A percentile compares a stretch with the other conserved stretches of the same genome.
phyloP scores from a whole-genome alignment of 768 basidiomycete genomes.

The Russula abietina region DNA sequence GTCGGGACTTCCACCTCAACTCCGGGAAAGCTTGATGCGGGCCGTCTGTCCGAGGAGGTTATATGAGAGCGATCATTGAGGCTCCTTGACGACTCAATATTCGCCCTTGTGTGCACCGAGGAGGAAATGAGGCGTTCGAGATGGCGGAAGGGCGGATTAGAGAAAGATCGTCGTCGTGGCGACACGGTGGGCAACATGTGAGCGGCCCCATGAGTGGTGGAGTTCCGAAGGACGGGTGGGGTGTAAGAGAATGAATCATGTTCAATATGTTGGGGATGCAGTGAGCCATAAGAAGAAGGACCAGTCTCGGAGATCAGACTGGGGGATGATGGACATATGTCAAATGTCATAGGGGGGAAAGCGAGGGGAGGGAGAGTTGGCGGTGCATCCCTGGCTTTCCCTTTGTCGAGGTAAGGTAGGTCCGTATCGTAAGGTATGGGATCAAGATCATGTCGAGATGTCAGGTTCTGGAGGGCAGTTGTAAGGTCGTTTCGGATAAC shows the following conservation, averaged over 20 bases:
- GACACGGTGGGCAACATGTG: background rate
- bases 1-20: background rate
- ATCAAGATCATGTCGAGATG: constrained; percentile 11
- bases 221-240: background rate
- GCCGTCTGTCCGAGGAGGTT: constrained; percentile 33
- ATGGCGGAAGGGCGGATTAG: background rate
- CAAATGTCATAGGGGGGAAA: constrained; percentile 51
- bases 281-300: constrained; percentile 34
- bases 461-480: background rate
- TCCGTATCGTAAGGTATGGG: constrained; percentile 18
- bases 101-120: constrained; percentile 38
- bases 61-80: constrained; percentile 53
- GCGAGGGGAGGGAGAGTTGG: constrained; percentile 62
- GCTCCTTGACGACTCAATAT: constrained; percentile 39
- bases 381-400: constrained; percentile 48
- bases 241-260: constrained; percentile 2
- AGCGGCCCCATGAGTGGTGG: background rate
- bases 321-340: constrained; percentile 38
- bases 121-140: background rate
- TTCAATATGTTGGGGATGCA: constrained; percentile 3
- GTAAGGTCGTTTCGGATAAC: constrained; percentile 11
- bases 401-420: constrained; percentile 35
- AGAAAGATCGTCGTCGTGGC: constrained; percentile 15
- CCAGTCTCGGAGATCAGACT: constrained; percentile 28
- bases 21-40: constrained; percentile 18